These are phyloP conservation scores for Ophidiomyces ophidiicola DNA, from an alignment of 2,329 filamentous ascomycete genomes.

Conservation along the genomic window DNA sequence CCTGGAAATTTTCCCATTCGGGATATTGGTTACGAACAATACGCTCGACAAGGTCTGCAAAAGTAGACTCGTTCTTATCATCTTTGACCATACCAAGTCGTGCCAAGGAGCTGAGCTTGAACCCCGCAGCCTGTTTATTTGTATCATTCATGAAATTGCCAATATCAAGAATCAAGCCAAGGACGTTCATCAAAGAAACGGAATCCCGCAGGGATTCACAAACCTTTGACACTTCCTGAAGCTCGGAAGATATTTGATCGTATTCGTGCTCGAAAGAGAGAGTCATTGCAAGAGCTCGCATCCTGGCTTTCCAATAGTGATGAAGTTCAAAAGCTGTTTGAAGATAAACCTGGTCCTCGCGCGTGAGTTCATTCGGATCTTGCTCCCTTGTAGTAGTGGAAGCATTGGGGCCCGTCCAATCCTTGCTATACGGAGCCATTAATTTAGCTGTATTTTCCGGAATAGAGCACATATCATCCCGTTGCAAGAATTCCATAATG, in stretches of 20 bases:
- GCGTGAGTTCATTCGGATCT: constrained; percentile 75
- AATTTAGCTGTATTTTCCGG: constrained; percentile 81
- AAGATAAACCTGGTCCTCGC: constrained; percentile 91
- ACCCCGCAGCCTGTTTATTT: constrained; percentile 94
- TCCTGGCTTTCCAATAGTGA: constrained; percentile 97
- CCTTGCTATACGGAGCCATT: constrained; percentile 89
- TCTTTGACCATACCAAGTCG: constrained; percentile 97
- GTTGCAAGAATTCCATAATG: constrained; percentile 92
- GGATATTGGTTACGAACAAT: constrained; percentile 94
- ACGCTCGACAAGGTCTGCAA: constrained; percentile 89
- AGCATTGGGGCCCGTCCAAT: constrained; percentile 86
- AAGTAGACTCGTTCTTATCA: constrained; percentile 93
- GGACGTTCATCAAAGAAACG: constrained; percentile 86
- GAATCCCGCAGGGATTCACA: constrained; percentile 85
- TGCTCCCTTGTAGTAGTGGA: constrained; percentile 65
- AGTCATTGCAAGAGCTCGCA: constrained; percentile 78
- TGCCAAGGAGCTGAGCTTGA: constrained; percentile 91
- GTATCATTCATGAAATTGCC: constrained; percentile 99
- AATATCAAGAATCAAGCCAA: constrained; percentile 91
- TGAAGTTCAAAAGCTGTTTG: constrained; percentile 88
- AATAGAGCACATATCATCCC: constrained; percentile 83
- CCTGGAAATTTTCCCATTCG: constrained; percentile 79
- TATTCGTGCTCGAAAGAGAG: constrained; percentile 78
- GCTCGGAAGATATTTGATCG: constrained; percentile 75
- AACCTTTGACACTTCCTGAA: constrained; percentile 73